Conservation (phyloP, 2,329 filamentous ascomycete genomes). For the Hirsutella thompsonii region DNA sequence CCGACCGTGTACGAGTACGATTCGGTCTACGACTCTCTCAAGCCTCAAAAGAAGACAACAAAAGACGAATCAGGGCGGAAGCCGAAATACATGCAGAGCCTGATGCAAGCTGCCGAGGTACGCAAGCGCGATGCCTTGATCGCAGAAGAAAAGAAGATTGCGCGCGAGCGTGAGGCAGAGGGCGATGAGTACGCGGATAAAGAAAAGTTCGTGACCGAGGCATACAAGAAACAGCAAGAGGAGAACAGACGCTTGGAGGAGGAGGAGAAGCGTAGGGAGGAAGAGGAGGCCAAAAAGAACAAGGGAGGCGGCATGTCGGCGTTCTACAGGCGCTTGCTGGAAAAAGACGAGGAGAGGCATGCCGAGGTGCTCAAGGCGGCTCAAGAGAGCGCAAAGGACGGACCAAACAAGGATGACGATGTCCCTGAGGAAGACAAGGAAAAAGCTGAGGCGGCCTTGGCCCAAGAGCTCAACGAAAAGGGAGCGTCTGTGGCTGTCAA, state of each 20-base stretch:
- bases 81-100: conserved; percentile 66
- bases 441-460: conserved; percentile 50
- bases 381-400: conserved; percentile 35
- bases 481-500: conserved; percentile 55
- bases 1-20: conserved; percentile 78
- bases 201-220: conserved; percentile 75
- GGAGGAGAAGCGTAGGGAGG: conserved; percentile 55
- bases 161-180: conserved; percentile 65
- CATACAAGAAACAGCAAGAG: conserved; percentile 71
- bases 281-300: conserved; percentile 50
- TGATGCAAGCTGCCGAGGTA: conserved; percentile 61
- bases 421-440: conserved; percentile 29
- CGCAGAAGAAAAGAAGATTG: conserved; percentile 69
- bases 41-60: conserved; percentile 47
- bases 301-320: conserved; percentile 58
- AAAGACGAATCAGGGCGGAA: conserved; percentile 44
- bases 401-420: conserved; percentile 12
- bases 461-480: conserved; percentile 51
- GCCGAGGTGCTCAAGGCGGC: conserved; percentile 57
- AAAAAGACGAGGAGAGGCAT: conserved; percentile 57
- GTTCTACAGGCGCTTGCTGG: conserved; percentile 65
- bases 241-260: conserved; percentile 59
- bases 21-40: conserved; percentile 65
- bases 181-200: conserved; percentile 73
- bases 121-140: conserved; percentile 68